These are phyloP conservation scores for Phyllosticta citriasiana DNA, from an alignment of 2,329 filamentous ascomycete genomes.

Conservation along the genomic window DNA sequence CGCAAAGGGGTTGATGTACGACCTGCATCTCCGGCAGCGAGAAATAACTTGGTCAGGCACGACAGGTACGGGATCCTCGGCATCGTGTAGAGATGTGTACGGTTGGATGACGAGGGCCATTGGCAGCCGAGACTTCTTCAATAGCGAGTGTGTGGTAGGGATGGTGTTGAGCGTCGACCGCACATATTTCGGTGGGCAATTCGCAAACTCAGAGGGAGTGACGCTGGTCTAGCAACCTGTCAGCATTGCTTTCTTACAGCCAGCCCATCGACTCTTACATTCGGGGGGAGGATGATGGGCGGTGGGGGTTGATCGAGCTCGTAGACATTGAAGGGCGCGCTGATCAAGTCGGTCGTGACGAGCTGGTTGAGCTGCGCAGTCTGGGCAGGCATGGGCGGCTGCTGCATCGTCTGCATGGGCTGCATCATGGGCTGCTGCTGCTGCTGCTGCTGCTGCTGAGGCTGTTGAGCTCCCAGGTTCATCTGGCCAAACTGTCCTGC, in stretches of 20 bases:
- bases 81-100: conserved; percentile 84
- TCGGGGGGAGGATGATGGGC: conserved; percentile 79
- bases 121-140: conserved; percentile 94
- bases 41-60: conserved; percentile 97
- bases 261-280: conserved; percentile 45
- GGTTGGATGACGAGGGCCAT: conserved; percentile 95
- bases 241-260: conserved; percentile 22
- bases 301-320: conserved; percentile 89
- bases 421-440: conserved; percentile 37
- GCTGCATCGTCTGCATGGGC: conserved; percentile 33
- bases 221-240: conserved; percentile 60
- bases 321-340: conserved; percentile 85
- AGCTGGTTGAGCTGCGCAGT: conserved; percentile 65
- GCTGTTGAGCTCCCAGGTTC: conserved; percentile 45
- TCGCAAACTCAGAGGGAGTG: conserved; percentile 81
- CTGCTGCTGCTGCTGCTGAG: conserved; percentile 31
- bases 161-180: conserved; percentile 92
- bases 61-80: conserved; percentile 81
- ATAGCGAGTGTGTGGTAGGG: conserved; percentile 79
- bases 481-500: conserved; percentile 77
- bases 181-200: conserved; percentile 88
- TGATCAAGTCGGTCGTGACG: conserved; percentile 82
- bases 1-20: conserved; percentile 96
- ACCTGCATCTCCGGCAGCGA: conserved; percentile 86
- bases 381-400: conserved; percentile 7